Percentiles rank a stretch among this genome's conserved stretches.
Conservation (phyloP, 768 basidiomycete genomes). For the Cystofilobasidium capitatum region DNA sequence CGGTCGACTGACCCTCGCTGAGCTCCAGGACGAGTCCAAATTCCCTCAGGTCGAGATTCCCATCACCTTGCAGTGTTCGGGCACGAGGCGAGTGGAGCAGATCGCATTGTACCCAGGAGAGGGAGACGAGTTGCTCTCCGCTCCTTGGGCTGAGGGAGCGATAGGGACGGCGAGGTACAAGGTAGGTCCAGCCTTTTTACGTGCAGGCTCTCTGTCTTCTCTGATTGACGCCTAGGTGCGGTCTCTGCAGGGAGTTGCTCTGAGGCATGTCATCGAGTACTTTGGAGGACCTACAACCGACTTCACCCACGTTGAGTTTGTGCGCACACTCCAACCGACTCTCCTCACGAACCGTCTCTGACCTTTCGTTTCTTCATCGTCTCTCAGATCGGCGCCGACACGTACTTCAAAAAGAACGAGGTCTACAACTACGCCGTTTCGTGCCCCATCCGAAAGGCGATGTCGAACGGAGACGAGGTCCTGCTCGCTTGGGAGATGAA, state of each 20-base stretch:
- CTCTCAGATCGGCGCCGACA: slow-evolving; percentile 53
- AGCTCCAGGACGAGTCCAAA: slow-evolving; percentile 46
- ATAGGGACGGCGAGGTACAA: slow-evolving; percentile 42
- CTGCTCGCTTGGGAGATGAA: slow-evolving; percentile 37
- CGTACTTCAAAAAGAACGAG: slow-evolving; percentile 47
- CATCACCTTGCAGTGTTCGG: slow-evolving; percentile 51
- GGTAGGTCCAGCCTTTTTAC: no score
- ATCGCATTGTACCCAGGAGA: slow-evolving; percentile 50
- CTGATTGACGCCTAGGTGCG: no score
- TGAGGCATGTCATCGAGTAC: slow-evolving; percentile 48
- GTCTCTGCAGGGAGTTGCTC: slow-evolving; percentile 49
- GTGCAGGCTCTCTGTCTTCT: no score
- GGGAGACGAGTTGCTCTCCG: slow-evolving; percentile 51
- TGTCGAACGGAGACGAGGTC: slow-evolving; percentile 19
- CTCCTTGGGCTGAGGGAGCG: slow-evolving; percentile 38
- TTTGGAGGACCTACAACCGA: slow-evolving; percentile 48
- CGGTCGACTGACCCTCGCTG: slow-evolving; percentile 45
- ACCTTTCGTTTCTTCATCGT: no score
- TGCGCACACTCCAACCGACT: no score
- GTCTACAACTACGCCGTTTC: slow-evolving; percentile 45
- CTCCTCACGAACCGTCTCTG: no score
- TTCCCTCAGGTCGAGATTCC: slow-evolving; percentile 45
- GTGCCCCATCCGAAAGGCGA: slow-evolving; percentile 48
- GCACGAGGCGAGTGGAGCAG: slow-evolving; percentile 50
- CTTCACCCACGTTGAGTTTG: slow-evolving; percentile 49